Conservation (phyloP, 371 early-diverging fungal species). For the Zopfochytrium polystomum region DNA sequence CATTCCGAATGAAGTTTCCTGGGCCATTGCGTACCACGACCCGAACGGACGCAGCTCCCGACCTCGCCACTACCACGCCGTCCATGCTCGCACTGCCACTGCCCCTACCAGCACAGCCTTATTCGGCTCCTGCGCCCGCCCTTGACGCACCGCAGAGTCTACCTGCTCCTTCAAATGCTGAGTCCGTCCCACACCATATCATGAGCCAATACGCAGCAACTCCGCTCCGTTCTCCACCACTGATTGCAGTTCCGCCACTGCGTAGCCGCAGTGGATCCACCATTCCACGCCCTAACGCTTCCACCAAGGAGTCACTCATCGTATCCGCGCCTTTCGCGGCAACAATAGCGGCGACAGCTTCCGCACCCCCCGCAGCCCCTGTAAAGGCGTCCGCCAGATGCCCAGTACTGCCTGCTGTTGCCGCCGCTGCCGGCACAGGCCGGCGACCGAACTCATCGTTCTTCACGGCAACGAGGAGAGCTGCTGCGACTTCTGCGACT, state of each 20-base stretch:
- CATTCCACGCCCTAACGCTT: not conserved
- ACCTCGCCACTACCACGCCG: not conserved
- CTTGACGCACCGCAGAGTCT: not conserved
- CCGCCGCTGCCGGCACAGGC: not conserved
- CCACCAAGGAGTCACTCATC: not conserved
- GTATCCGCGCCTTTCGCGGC: not conserved
- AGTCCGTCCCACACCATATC: too few relatives aligned
- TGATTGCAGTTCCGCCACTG: not conserved
- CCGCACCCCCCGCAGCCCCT: not conserved
- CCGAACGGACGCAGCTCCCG: constrained; percentile 6
- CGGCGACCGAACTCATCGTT: not conserved
- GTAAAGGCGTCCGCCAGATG: not conserved
- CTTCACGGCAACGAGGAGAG: not conserved
- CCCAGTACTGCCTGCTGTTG: not conserved
- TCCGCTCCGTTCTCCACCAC: not conserved
- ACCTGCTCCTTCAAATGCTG: not conserved
- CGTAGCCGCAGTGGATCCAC: not conserved
- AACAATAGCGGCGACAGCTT: not conserved
- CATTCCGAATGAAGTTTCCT: too few relatives aligned
- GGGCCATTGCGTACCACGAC: too few relatives aligned
- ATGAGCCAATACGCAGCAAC: too few relatives aligned
- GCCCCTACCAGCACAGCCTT: not conserved
- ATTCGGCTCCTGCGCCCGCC: not conserved
- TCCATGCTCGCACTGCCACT: not conserved
- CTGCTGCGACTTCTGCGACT: too few relatives aligned